Evolutionary conservation across 108 stramenopile genomes (phyloP), one percentile per base, ranked within the genome.

Genomic region (Cyclostephanos tholiformis): DNA sequence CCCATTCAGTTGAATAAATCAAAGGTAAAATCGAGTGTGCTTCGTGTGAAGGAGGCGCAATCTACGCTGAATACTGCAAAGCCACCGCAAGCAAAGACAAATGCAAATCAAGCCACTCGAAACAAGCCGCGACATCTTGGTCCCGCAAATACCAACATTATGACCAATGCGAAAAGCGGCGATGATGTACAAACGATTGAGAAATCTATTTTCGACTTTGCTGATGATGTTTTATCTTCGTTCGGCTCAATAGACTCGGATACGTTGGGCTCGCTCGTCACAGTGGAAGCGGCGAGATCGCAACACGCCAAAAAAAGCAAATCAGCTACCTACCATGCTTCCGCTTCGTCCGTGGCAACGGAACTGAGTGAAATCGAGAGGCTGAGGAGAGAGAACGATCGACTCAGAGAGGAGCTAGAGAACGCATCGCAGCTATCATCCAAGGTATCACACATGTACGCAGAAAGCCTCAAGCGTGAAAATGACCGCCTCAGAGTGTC

Each of bases 191-290:
- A 1, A 53, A 52, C 23, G 49, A 20, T 19, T 46, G 22, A 53
- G 14, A 60, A 71, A 38, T 53, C 20, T 27, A 57, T 62, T 22
- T 49, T 48, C 36, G 58, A 6, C 6, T 29, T 17, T 36, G 50
- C 44, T 46, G 76, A 70, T 36, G 68, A 76, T 38, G 66, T 39
- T 19, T 44, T 63, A 19, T 55, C 48, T 50, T 77, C 55, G 25
- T 59, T 48, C 0, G 36, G 46, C 36, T 71, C 69, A 4, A 48
- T 46, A 26, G 27, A 71, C 19, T 27, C 69, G 20, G 69, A 71
- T 13, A 65, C 76, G 22, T 69, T 77, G 39, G 76, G 76, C n/a
- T 77, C 76, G 41, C 57, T 77, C 66, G 63, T 77, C 7, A 77
- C 76, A 46, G 58, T 50, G 65, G 48, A 65, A 20, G 27, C 60